A percentile compares a stretch with the other conserved stretches of the same genome.
phyloP scores from a whole-genome alignment of 2,329 filamentous ascomycete species.

The Tolypocladium cylindrosporum region DNA sequence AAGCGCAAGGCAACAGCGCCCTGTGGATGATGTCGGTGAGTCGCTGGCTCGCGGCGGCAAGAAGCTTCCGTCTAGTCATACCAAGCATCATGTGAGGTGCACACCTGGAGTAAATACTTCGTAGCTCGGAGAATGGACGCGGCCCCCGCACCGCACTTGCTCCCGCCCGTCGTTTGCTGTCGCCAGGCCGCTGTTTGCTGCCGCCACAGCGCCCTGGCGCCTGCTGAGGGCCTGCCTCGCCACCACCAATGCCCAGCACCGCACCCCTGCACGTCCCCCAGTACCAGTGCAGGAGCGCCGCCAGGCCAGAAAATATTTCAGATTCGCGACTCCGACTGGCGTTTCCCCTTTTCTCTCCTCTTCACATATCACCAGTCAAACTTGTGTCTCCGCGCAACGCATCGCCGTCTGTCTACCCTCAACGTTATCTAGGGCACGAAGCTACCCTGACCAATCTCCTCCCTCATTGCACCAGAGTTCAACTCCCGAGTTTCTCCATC shows the following conservation, averaged over 20 bases:
- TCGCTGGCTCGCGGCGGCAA: background rate
- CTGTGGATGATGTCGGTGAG: background rate
- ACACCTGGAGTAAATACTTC: too few relatives aligned
- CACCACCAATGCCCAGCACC: background rate
- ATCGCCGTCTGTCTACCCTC: constrained; percentile 33
- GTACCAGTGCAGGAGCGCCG: background rate
- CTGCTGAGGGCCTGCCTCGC: background rate
- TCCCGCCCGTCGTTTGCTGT: background rate
- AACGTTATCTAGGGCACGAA: constrained; percentile 70
- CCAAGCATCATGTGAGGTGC: too few relatives aligned
- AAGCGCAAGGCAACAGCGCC: background rate
- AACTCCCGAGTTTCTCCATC: constrained; percentile 31
- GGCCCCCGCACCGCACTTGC: background rate
- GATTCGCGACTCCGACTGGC: constrained; percentile 20
- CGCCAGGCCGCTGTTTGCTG: background rate
- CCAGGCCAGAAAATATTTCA: constrained; percentile 31
- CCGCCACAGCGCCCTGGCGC: background rate
- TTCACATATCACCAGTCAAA: constrained; percentile 34
- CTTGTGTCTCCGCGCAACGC: constrained; percentile 38
- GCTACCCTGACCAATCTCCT: constrained; percentile 60
- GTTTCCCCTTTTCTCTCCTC: constrained; percentile 20
- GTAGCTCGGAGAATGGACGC: background rate
- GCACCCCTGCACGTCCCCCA: background rate
- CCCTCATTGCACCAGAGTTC: constrained; percentile 65
- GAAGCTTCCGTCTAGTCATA: background rate